Evolutionary conservation across 2,329 filamentous ascomycete genomes (phyloP), one percentile per base, ranked within the genome.

Genomic region (Exophiala viscosa): DNA sequence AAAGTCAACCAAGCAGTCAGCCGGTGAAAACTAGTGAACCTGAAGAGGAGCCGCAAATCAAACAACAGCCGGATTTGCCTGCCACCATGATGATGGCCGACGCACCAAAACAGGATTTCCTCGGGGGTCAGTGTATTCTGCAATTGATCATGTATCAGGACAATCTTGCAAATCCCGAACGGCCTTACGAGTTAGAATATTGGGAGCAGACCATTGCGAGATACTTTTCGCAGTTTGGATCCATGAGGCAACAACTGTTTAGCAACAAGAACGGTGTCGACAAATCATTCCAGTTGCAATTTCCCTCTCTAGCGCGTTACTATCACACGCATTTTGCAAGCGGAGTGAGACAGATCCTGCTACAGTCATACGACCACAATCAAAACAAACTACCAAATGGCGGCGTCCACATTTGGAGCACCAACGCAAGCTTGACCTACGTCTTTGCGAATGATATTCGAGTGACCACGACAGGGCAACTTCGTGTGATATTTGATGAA

Each of bases 241-340:
- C 90, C 7, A 85, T 96, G 65, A 83, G 90, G 38, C 83, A 92
- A 62, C 81, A 84, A 3, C 75, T 95, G 13, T 78, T 70, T 60
- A 79, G 79, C 58, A 73, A 79, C 40, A 73, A 69, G 38, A 63
- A 67, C 3, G 76, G 80, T 15, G 73, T 73, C 52, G 76, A 86
- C 50, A 96, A 95, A 73, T 83, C 87, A 64, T 96, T 91, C 64
- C 91, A 96, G 67, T 90, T 97, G 44, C 82, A 86, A 2, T 88
- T 83, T 53, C 82, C 90, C 3, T 88, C 88, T 1, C 77, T 99
- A 41, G 83, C 92, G 32, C 84, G 92, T 64, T 97, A 93, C 69
- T 96, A 96, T 67, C 84, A 87, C 63, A 91, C 89, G 0, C 87
- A 95, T 64, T 96, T 93, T 67, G 85, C 86, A 52, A 92, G 89